Base-by-base conservation (phyloP, 306 rosid species). In the Vigna nakashimae region DNA sequence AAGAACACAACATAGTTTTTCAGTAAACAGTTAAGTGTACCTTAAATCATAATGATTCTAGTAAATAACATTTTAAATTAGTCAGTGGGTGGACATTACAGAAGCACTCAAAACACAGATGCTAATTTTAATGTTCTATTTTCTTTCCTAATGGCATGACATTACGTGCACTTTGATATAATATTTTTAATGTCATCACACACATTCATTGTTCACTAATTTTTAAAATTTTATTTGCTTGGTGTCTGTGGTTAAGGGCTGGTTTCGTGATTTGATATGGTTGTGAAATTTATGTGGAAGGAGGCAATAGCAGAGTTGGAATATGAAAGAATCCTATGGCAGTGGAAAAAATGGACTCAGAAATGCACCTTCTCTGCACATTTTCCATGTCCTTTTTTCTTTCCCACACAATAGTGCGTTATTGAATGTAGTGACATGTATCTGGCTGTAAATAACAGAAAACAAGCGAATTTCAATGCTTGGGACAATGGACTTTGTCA, bases 391-490 rank as follows among this genome's bases (percentile, higher is more conserved):
- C 34, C 22, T 24, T 8, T 34, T 50, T 53, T 8, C 15, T 36
- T 8, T 76, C 51, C 49, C 16, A 6, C 20, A 68, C 16, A 74
- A 74, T 12, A 59, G 12, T 36, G 55, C 67, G 34, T 79, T 45
- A 42, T 69, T 62, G 78, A 55, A 77, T 74, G 86, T 72, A 65
- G 34, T 65, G 72, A 65, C 79, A 48, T 72, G 53, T 22, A 34
- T 65, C 76, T 50, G 26, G 10, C 16, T 2, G 32, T 9, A 45
- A 55, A 34, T 55, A 49, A 46, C 38, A 69, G 32, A 66, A 32
- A 42, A 65, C 52, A 24, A 26, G 13, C 28, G 42, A 6, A 36
- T 36, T 36, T 2, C 42, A 36, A 36, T 36, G 42, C 9, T 36
- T 6, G 58, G 65, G 26, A 74, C 71, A 40, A 20, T 15, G 13